A percentile compares a stretch with the other conserved stretches of the same genome.
phyloP scores from a whole-genome alignment of 2,329 filamentous ascomycete species.

The Xylogone sp. region DNA sequence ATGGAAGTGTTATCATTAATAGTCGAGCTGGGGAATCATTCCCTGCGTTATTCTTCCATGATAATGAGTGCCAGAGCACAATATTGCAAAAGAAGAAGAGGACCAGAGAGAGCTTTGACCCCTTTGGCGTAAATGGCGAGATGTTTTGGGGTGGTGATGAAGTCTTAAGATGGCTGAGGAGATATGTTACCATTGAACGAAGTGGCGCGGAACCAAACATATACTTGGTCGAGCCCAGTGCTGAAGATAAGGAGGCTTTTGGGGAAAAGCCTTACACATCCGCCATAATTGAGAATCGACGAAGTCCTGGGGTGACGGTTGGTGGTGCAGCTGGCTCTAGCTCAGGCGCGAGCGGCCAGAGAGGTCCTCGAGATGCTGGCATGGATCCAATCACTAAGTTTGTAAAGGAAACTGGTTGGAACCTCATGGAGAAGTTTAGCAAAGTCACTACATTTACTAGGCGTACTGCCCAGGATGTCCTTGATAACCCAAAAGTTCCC shows the following conservation, averaged over 20 bases:
- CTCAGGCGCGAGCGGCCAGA: conserved; percentile 26
- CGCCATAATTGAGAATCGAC: conserved; percentile 36
- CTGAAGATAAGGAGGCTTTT: conserved; percentile 82
- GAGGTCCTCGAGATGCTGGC: conserved; percentile 55
- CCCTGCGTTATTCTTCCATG: conserved; percentile 94
- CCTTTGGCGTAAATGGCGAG: conserved; percentile 77
- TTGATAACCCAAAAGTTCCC: conserved; percentile 87
- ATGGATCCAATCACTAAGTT: conserved; percentile 95
- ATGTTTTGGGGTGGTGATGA: conserved; percentile 99
- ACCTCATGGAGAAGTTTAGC: conserved; percentile 91
- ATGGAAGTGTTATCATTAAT: conserved; percentile 92
- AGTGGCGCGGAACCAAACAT: conserved; percentile 85
- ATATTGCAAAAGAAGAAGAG: conserved; percentile 90
- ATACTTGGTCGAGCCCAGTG: conserved; percentile 82
- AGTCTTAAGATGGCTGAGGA: conserved; percentile 82
- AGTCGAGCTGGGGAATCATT: conserved; percentile 87
- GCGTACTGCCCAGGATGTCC: conserved; percentile 84
- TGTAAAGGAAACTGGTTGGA: conserved; percentile 94
- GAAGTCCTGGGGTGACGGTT: conserved; percentile 23
- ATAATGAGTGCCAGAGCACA: conserved; percentile 93
- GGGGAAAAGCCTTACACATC: conserved; percentile 38
- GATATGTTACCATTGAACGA: conserved; percentile 78
- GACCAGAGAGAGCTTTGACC: conserved; percentile 81
- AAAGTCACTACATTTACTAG: conserved; percentile 96
- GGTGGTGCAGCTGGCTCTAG: conserved; percentile 34